Conservation (phyloP, 2,329 filamentous ascomycete species). For the Cercospora sp. region DNA sequence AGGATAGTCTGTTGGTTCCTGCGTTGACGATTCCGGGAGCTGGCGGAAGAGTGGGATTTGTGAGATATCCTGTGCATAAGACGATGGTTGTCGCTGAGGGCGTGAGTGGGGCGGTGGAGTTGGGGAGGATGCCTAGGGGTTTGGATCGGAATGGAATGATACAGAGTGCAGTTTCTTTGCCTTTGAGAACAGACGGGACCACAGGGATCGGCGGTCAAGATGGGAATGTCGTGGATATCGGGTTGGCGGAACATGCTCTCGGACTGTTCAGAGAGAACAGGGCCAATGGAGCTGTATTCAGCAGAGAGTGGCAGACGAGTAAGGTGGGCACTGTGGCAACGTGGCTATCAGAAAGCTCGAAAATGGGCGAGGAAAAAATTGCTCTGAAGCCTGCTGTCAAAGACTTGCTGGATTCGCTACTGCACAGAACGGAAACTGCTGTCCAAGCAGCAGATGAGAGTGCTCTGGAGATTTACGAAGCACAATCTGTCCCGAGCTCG, state of each 20-base stretch:
- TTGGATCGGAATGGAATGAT: slow-evolving; percentile 43
- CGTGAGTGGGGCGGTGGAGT: slow-evolving; percentile 64
- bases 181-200: slow-evolving; percentile 31
- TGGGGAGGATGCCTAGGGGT: slow-evolving; percentile 43
- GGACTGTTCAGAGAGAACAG: slow-evolving; percentile 40
- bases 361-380: slow-evolving; percentile 41
- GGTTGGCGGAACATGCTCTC: slow-evolving; percentile 63
- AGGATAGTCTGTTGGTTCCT: slow-evolving; percentile 73
- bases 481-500: slow-evolving; percentile 44
- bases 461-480: slow-evolving; percentile 32
- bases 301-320: slow-evolving; percentile 39
- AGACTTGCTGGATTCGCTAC: slow-evolving; percentile 65
- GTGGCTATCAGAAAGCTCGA: slow-evolving; percentile 30
- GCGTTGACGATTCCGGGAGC: slow-evolving; percentile 65
- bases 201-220: neutral
- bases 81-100: slow-evolving; percentile 73
- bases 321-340: slow-evolving; percentile 32
- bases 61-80: slow-evolving; percentile 82
- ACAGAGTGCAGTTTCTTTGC: slow-evolving; percentile 60
- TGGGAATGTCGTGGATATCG: slow-evolving; percentile 59
- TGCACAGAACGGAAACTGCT: slow-evolving; percentile 55
- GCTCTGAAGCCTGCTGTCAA: slow-evolving; percentile 66
- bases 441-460: slow-evolving; percentile 54
- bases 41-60: slow-evolving; percentile 63
- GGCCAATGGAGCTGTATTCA: slow-evolving; percentile 39